These are phyloP conservation scores for Spizellomyces sp. DNA, from an alignment of 192 early-diverging fungal genomes.

Conservation along the genomic window DNA sequence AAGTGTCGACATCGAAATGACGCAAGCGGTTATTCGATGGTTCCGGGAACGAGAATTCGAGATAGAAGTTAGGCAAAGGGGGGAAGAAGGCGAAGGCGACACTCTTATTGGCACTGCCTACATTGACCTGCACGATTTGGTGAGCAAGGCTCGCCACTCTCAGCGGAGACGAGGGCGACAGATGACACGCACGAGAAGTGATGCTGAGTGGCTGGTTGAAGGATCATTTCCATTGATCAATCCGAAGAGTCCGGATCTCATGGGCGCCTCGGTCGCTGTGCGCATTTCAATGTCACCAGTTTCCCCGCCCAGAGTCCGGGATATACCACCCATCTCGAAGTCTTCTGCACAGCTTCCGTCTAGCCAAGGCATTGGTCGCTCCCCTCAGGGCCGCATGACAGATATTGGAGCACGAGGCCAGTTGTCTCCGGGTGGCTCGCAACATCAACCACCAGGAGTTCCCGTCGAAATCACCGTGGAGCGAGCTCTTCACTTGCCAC, in stretches of 20 bases:
- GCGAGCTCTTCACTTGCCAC: conserved; percentile 32
- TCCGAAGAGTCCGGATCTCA: conserved; percentile 22
- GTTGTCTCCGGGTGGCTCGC: not conserved
- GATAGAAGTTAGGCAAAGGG: conserved; percentile 12
- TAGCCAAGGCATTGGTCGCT: too few species aligned
- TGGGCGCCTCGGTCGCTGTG: conserved; percentile 2
- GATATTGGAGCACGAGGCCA: too few species aligned
- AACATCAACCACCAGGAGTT: conserved; percentile 11
- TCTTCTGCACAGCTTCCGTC: too few species aligned
- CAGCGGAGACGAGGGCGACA: conserved; percentile 13
- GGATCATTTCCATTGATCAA: conserved; percentile 32
- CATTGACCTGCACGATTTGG: conserved; percentile 30
- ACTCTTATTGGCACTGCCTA: conserved; percentile 21
- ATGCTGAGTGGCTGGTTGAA: not conserved
- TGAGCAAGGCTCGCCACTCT: not conserved
- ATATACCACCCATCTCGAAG: too few species aligned
- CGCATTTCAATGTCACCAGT: not conserved
- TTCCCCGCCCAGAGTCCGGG: too few species aligned
- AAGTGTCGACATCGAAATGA: not conserved
- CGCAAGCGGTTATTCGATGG: conserved; percentile 1
- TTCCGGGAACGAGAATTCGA: not conserved
- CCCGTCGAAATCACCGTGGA: conserved; percentile 36
- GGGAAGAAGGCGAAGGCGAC: not conserved
- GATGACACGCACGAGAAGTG: too few species aligned
- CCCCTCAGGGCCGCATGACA: too few species aligned